Base-by-base conservation (phyloP, 495 filamentous ascomycete species). In the Penicillium longicatenatum region DNA sequence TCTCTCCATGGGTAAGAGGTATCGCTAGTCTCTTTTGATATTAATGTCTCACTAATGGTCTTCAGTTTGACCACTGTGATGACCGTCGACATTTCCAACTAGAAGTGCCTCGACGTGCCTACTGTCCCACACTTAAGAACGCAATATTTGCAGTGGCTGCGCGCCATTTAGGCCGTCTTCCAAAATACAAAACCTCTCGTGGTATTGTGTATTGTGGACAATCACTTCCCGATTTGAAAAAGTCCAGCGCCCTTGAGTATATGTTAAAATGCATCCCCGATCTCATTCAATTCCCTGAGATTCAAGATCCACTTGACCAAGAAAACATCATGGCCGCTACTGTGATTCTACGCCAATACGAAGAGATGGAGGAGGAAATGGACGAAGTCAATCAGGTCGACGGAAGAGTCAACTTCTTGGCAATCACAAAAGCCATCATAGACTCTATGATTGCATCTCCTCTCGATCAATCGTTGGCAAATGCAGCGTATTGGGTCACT, bases 1-100 rank as follows among this genome's bases (percentile, higher is more conserved):
- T 70, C 12, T 70, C 65, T 24, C 63, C 65, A n/a, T 68, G 63
- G 68, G 65, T 70, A 65, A 41, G 58, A n/a, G n/a, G n/a, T n/a
- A n/a, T n/a, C n/a, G n/a, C 5, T 22, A 46, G 26, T 4, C 9
- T n/a, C 19, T 10, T 52, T 3, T 26, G 17, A 10, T n/a, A 22
- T 24, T 19, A 2, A 26, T 4, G 7, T 21, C 37, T 6, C 26
- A 43, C 8, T 60, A 46, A 62, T 22, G 29, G 2, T 7, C 24
- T 8, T 10, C 20, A 70, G 68, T 70, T 70, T 47, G 68, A 70
- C 33, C 61, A 64, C 45, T 70, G 68, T 37, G 68, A 70, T 45
- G 61, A 64, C 6, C 43, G 24, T 33, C 51, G 55, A 17, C 65
- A 70, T 35, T 70, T 70, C 30, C 63, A 64, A 35, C 22, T 66